A percentile compares a stretch with the other conserved stretches of the same genome.
These are phyloP conservation scores for Cyclocybe aegerita DNA, from an alignment of 768 basidiomycete species.

Conservation along the genomic window DNA sequence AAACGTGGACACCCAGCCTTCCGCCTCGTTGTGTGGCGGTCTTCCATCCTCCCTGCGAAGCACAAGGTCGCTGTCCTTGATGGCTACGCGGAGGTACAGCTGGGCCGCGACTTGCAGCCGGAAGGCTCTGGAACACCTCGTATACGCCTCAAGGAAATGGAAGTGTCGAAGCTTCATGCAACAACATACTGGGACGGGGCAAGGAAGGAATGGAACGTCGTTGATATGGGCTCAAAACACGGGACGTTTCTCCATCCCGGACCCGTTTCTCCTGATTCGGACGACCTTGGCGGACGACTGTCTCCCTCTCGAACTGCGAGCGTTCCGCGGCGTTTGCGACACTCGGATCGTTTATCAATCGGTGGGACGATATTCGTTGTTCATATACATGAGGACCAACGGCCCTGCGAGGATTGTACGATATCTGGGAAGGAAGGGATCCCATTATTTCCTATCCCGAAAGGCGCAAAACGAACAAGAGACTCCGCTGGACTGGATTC, in stretches of 20 bases:
- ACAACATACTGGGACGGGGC: constrained; percentile 68
- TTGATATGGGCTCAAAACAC: constrained; percentile 86
- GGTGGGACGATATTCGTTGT: constrained; percentile 71
- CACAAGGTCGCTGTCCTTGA: constrained; percentile 41
- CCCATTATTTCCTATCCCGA: constrained; percentile 47
- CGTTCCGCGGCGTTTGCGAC: constrained; percentile 58
- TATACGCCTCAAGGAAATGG: constrained; percentile 80
- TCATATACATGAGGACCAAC: constrained; percentile 63
- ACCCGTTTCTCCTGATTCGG: constrained; percentile 20
- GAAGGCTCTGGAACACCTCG: constrained; percentile 53
- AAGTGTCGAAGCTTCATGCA: constrained; percentile 79
- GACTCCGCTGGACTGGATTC: constrained; percentile 25
- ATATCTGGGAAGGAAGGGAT: constrained; percentile 53
- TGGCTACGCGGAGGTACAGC: constrained; percentile 61
- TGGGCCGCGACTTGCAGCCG: constrained; percentile 68
- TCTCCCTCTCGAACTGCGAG: constrained; percentile 70
- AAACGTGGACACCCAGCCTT: constrained; percentile 29
- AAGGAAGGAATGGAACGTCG: constrained; percentile 64
- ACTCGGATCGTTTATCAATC: constrained; percentile 64
- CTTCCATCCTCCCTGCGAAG: constrained; percentile 59
- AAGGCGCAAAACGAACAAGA: constrained; percentile 26
- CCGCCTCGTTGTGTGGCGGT: constrained; percentile 54
- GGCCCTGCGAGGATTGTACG: constrained; percentile 65
- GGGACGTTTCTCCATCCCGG: constrained; percentile 65
- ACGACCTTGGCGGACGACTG: constrained; percentile 44